Evolutionary conservation across 1,284 basidiomycete genomes (phyloP).

Genomic region (Gymnopus androsaceus): DNA sequence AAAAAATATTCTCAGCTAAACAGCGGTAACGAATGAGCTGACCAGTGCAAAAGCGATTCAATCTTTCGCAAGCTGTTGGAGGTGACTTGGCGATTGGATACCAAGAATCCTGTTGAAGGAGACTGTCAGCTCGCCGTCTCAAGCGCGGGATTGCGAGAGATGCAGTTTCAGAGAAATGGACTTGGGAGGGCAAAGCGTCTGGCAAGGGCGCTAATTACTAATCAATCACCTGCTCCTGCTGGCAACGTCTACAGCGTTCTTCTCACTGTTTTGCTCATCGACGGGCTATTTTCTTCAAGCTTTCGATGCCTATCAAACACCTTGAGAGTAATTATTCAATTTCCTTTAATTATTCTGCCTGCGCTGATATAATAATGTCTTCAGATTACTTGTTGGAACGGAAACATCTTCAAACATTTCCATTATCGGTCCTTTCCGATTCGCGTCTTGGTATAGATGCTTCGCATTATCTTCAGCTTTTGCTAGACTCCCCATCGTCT

Average conservation of each 20-base stretch:
- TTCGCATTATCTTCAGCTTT: conserved; percentile 82
- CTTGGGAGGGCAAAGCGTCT: too few relatives aligned
- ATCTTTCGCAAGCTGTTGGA: background rate
- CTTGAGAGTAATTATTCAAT: conserved; percentile 35
- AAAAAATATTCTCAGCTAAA: background rate
- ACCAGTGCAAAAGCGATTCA: background rate
- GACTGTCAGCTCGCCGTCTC: too few relatives aligned
- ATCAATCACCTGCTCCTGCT: background rate
- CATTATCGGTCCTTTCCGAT: conserved; percentile 84
- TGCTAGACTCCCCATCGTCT: conserved; percentile 76
- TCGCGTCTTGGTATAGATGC: conserved; percentile 98
- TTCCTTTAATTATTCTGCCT: background rate
- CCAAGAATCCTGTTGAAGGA: background rate
- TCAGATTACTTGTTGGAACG: conserved; percentile 84
- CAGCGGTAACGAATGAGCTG: background rate
- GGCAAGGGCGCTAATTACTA: too few relatives aligned
- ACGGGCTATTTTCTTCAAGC: background rate
- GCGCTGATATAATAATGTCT: background rate
- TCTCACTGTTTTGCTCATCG: conserved; percentile 6
- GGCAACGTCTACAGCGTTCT: conserved; percentile 3
- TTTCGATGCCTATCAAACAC: conserved; percentile 45
- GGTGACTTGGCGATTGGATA: background rate
- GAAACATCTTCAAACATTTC: conserved; percentile 83
- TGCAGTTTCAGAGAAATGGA: background rate
- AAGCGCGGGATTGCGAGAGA: background rate